Conservation (phyloP, 345 rosid genomes). For the Rhodamnia argentea region DNA sequence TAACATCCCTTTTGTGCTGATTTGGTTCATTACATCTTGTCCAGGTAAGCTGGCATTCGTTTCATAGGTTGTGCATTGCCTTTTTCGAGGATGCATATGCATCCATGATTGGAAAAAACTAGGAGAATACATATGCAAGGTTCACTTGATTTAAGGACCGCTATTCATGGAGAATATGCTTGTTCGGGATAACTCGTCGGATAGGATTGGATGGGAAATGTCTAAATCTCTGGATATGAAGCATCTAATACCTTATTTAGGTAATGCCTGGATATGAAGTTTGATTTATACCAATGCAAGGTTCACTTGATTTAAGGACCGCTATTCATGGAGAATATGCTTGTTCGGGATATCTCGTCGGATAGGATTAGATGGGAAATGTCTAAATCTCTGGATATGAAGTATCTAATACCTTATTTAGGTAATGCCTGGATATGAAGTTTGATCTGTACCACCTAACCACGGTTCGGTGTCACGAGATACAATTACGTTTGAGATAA, state of each 20-base stretch:
- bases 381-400: background rate
- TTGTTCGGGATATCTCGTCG: background rate
- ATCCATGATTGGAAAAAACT: background rate
- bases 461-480: too few species aligned
- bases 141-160: background rate
- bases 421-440: background rate
- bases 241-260: background rate
- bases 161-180: background rate
- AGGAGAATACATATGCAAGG: background rate
- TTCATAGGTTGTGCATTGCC: background rate
- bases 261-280: background rate
- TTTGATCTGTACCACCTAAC: too few species aligned
- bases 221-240: background rate
- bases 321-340: background rate
- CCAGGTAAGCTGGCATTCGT: background rate
- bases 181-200: background rate
- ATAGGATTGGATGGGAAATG: background rate
- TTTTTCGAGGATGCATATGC: background rate
- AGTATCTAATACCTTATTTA: background rate
- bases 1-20: background rate
- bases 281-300: background rate
- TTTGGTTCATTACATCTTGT: background rate
- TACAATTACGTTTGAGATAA: too few species aligned
- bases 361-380: background rate
- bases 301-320: background rate